phyloP scores from a whole-genome alignment of 208 protist species.

The Trypanosoma brucei region DNA sequence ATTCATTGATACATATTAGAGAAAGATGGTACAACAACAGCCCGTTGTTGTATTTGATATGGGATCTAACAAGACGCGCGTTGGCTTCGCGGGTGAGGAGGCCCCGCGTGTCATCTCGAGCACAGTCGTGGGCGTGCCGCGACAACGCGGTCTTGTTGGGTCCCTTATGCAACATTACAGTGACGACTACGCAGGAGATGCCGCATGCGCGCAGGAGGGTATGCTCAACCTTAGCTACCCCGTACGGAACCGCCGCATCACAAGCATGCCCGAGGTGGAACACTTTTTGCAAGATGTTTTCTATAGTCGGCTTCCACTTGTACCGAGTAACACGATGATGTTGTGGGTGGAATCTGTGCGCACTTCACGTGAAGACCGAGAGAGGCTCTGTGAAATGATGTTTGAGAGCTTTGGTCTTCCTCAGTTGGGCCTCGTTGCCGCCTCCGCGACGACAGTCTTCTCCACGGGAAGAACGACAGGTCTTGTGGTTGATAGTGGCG shows the following conservation, averaged over 20 bases:
- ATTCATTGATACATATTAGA: too few relatives aligned
- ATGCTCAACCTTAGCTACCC: conserved; percentile 49
- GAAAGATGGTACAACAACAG: conserved; percentile 17
- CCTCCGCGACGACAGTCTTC: conserved; percentile 95
- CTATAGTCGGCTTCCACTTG: conserved; percentile 53
- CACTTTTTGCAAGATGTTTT: conserved; percentile 77
- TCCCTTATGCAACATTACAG: conserved; percentile 58
- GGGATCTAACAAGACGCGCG: conserved; percentile 90
- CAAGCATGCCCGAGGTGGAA: conserved; percentile 78
- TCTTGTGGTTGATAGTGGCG: conserved; percentile 98
- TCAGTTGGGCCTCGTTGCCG: conserved; percentile 89
- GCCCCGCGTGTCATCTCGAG: conserved; percentile 89
- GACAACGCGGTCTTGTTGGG: conserved; percentile 50
- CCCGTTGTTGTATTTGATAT: conserved; percentile 93
- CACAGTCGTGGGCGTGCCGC: conserved; percentile 66
- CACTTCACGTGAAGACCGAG: conserved; percentile 91
- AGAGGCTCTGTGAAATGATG: conserved; percentile 92
- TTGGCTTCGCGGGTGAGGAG: conserved; percentile 95
- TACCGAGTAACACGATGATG: conserved; percentile 49
- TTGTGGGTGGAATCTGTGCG: conserved; percentile 97
- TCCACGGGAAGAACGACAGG: conserved; percentile 96
- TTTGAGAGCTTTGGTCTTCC: conserved; percentile 98
- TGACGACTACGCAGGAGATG: conserved; percentile 67
- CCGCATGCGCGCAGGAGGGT: conserved; percentile 50
- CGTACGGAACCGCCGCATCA: conserved; percentile 59